Base-by-base conservation (phyloP, 2,329 filamentous ascomycete species). In the Penicillium sp. region DNA sequence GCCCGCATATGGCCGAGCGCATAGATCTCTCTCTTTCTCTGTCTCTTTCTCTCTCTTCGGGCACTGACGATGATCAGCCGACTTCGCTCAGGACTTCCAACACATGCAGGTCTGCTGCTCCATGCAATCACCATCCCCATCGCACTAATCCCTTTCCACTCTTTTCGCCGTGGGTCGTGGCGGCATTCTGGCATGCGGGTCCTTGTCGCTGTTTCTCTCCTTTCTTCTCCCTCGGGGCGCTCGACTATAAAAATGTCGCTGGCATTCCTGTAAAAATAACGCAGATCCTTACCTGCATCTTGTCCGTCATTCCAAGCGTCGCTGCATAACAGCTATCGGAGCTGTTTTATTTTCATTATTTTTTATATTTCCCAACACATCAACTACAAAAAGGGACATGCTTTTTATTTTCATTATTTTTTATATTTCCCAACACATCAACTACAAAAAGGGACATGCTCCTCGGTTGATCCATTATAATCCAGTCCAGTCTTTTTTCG, bases 241-340 rank as follows among this genome's bases (percentile, higher is more conserved):
- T 61, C 43, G 47, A 55, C 50, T 63, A 63, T 64, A 60, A 58
- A 66, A 61, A 54, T 56, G 49, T 56, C 46, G 46, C 56, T 58
- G 46, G 46, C 59, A 67, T 67, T 64, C 65, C 56, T 31, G 54
- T 60, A 53, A 59, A 58, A 64, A 68, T 51, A 57, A 56, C 45
- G 54, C 32, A 44, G 50, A 60, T 61, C 57, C 35, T 48, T 52
- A 52, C 50, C 38, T 51, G 44, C 50, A 41, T 18, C 18, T 28
- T 35, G 42, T 38, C 46, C 32, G 38, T 47, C 49, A 48, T 50
- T 44, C 31, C 44, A 38, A 15, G 15, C 20, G 29, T 35, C 46
- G 40, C 38, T 56, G 41, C 43, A 42, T 37, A 42, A 39, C 29
- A 45, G 37, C 40, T 46, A 7, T 39, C 9, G 23, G 42, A 52